Evolutionary conservation across 116 monocot species (phyloP).

Genomic region (Trichopus zeylanicus): DNA sequence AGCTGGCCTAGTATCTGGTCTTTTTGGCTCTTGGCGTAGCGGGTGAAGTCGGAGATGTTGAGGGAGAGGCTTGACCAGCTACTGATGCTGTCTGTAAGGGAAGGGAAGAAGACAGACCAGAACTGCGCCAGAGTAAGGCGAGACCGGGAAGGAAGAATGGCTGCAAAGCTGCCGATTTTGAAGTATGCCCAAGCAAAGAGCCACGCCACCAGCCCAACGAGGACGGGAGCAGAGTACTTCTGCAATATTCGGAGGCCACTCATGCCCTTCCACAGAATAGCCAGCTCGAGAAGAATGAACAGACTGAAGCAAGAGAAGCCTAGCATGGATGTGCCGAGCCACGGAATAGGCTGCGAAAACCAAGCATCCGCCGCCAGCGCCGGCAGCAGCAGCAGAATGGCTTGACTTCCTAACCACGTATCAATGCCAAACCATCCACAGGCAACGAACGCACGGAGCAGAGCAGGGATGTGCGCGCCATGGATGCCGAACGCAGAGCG

Average conservation of each 20-base stretch:
- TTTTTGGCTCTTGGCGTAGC: conserved; percentile 19
- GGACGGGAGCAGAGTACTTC: conserved; percentile 26
- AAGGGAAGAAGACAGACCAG: conserved; percentile 32
- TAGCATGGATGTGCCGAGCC: conserved; percentile 28
- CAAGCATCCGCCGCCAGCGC: too few relatives aligned
- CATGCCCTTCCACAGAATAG: conserved; percentile 32
- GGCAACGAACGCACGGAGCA: conserved; percentile 75
- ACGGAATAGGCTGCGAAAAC: neutral
- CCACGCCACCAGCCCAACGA: conserved; percentile 7
- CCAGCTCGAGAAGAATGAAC: conserved; percentile 28
- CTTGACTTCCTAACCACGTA: conserved; percentile 83
- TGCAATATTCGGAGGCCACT: conserved; percentile 6
- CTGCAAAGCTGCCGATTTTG: conserved; percentile 23
- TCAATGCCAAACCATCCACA: conserved; percentile 98
- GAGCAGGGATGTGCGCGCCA: conserved; percentile 68
- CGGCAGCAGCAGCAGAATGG: conserved; percentile 62
- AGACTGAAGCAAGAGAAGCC: conserved; percentile 30
- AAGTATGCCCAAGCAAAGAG: conserved; percentile 30
- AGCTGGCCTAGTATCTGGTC: conserved; percentile 33
- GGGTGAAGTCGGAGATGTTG: conserved; percentile 41
- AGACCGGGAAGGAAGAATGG: conserved; percentile 21
- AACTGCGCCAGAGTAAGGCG: conserved; percentile 13
- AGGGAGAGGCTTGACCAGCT: conserved; percentile 21
- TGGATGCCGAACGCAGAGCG: conserved; percentile 67
- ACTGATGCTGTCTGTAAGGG: conserved; percentile 30